Evolutionary conservation across 2,329 filamentous ascomycete genomes (phyloP).

Genomic region (Zasmidium citrigriseum): DNA sequence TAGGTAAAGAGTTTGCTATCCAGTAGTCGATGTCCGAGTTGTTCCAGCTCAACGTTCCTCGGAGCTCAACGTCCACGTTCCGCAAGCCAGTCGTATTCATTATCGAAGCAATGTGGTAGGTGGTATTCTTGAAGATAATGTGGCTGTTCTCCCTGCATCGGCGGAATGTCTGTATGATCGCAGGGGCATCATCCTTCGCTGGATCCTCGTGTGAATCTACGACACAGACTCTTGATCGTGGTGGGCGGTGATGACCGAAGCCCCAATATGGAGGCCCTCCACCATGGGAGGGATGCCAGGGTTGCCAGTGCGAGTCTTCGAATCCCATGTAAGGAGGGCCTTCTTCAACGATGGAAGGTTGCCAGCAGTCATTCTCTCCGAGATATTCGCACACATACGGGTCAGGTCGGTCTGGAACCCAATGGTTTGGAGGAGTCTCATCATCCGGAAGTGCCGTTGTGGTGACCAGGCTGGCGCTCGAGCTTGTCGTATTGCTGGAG

Average conservation of each 20-base stretch:
- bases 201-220: slow-evolving; percentile 10
- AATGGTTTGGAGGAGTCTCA: slow-evolving; percentile 6
- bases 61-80: slow-evolving; percentile 51
- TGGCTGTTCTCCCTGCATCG: slow-evolving; percentile 52
- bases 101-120: slow-evolving; percentile 37
- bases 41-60: slow-evolving; percentile 49
- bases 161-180: slow-evolving; percentile 54
- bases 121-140: slow-evolving; percentile 52
- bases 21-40: slow-evolving; percentile 51
- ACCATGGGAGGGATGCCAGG: too few species aligned
- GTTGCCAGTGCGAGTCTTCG: slow-evolving; percentile 22
- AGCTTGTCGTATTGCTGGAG: not conserved
- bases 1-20: slow-evolving; percentile 52
- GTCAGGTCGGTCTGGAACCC: slow-evolving; percentile 25
- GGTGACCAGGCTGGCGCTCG: not conserved
- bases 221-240: not conserved
- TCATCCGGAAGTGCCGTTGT: not conserved
- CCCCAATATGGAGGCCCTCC: not conserved
- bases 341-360: slow-evolving; percentile 19
- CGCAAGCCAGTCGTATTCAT: slow-evolving; percentile 44
- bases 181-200: slow-evolving; percentile 50
- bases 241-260: not conserved
- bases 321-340: slow-evolving; percentile 5
- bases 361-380: slow-evolving; percentile 29
- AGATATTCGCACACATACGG: slow-evolving; percentile 30